Evolutionary conservation across 2,329 filamentous ascomycete species (phyloP), one percentile per base, ranked within the genome.

Genomic region (Trichoderma polysporum): DNA sequence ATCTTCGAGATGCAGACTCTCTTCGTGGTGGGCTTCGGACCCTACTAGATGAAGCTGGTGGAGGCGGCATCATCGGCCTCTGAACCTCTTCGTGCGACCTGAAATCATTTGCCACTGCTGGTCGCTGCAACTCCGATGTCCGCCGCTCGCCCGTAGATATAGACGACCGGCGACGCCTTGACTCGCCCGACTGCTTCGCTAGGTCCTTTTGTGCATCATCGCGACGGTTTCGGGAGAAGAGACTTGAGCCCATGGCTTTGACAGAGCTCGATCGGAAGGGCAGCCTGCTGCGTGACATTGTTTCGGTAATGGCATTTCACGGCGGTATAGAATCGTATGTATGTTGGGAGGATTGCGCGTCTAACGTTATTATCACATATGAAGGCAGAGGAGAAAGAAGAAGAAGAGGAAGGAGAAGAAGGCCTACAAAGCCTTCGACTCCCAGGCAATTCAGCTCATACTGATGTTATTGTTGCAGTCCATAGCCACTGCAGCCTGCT

Each of bases 261-360:
- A 66, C 65, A 29, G 67, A 68, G 45, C 67, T 67, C 54, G 67
- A 67, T 64, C 67, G 61, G 33, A 68, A 63, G 19, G 67, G 67
- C 47, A 68, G 53, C 47, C 47, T 66, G 61, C 57, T 66, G 61
- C 54, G 62, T 17, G 66, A 37, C 66, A 68, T 68, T 13, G 54
- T 57, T 58, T 58, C 41, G 49, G 50, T 12, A 54, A 54, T 56
- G 25, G 50, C 61, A 64, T 64, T 33, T 47, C 37, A 64, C 50
- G 50, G 50, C 35, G 37, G 49, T 45, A 15, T 19, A 15, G 50
- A 39, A n/a, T 29, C 7, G 17, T 33, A 37, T 39, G n/a, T 37
- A 47, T 50, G 61, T 64, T 50, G 61, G n/a, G 27, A 15, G 13
- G 15, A 25, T 37, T 33, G 45, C 31, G 58, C 22, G 39, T 47